Conservation (phyloP, 257 asterid species). For the Solanum tarijense region DNA sequence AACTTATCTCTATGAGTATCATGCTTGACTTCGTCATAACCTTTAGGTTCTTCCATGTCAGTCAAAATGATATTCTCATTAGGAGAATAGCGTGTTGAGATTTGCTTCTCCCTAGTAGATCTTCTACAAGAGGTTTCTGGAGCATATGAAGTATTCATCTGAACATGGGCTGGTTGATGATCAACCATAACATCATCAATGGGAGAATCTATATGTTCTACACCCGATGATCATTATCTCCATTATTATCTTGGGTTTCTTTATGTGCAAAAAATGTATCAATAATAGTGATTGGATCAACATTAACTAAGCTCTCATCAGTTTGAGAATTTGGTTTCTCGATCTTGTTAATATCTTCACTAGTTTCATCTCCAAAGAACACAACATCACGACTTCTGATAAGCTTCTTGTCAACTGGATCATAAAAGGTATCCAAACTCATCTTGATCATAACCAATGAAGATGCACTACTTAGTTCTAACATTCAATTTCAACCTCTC, state of each 20-base stretch:
- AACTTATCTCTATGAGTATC: background rate
- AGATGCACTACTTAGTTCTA: no score
- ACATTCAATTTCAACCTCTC: no score
- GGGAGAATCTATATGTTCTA: background rate
- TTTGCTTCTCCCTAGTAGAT: background rate
- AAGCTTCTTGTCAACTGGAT: no score
- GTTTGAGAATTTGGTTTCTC: background rate
- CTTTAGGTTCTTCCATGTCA: background rate
- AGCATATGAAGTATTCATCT: no score
- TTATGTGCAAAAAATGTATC: background rate
- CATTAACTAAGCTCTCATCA: background rate
- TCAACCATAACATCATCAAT: background rate
- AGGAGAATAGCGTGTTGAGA: background rate
- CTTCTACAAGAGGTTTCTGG: background rate
- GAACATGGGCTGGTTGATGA: background rate
- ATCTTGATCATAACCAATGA: no score
- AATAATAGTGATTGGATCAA: background rate
- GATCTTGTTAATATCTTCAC: background rate
- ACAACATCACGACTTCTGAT: background rate
- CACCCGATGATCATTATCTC: background rate
- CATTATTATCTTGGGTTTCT: background rate
- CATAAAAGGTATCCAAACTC: no score
- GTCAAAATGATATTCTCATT: background rate
- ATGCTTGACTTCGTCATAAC: background rate
- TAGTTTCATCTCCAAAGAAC: background rate